Conservation (phyloP, 306 rosid genomes). For the Lotus japonicus region DNA sequence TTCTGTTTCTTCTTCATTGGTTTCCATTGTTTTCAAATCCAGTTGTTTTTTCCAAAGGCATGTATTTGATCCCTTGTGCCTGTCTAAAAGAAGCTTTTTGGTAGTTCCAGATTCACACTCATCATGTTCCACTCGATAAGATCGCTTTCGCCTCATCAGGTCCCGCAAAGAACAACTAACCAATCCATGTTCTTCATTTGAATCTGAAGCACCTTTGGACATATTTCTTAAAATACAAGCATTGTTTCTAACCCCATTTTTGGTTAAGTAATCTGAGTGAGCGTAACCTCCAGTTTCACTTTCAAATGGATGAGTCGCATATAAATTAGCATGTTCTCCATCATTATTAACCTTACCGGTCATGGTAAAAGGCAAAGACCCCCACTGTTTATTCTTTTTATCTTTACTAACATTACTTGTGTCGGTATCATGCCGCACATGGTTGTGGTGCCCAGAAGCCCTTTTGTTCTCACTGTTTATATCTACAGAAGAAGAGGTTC, state of each 20-base stretch:
- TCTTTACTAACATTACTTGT: constrained; percentile 26
- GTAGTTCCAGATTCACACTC: constrained; percentile 32
- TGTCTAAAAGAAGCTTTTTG: constrained; percentile 32
- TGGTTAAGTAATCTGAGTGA: constrained; percentile 24
- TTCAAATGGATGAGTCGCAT: constrained; percentile 15
- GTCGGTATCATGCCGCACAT: constrained; percentile 25
- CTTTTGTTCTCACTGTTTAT: constrained; percentile 25
- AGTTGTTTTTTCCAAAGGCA: constrained; percentile 24
- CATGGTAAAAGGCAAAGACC: constrained; percentile 54
- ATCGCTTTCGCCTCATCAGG: constrained; percentile 86
- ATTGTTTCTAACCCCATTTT: constrained; percentile 23
- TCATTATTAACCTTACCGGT: constrained; percentile 28
- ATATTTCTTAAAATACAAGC: constrained; percentile 26
- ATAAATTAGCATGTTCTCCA: constrained; percentile 16
- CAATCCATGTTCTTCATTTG: constrained; percentile 29
- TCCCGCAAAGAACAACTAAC: constrained; percentile 67
- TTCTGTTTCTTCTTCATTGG: constrained; percentile 24
- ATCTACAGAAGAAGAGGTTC: constrained; percentile 32
- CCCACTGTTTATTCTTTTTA: constrained; percentile 56
- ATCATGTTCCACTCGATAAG: constrained; percentile 36
- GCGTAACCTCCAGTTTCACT: constrained; percentile 27
- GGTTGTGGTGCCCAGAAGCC: constrained; percentile 27
- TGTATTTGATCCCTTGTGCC: constrained; percentile 27
- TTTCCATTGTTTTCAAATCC: constrained; percentile 24
- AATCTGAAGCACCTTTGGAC: constrained; percentile 19